Base-by-base conservation (phyloP, 495 filamentous ascomycete genomes). In the Pyrenopolyporus hunteri region DNA sequence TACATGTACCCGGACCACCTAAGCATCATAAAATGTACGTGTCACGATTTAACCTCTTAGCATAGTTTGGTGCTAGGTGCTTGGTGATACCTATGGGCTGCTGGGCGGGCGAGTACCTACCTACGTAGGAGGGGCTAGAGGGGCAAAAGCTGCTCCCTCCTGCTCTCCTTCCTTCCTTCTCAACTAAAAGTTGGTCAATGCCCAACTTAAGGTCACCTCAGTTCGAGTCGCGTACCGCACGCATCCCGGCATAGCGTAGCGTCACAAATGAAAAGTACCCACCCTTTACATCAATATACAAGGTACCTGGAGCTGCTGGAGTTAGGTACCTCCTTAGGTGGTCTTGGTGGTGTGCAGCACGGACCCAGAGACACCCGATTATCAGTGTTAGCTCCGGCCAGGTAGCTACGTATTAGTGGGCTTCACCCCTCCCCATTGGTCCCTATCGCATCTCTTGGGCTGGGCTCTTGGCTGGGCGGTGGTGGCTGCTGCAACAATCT, bases 321-420 rank as follows among this genome's bases (percentile, higher is more conserved):
- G n/a, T 29, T 23, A 13, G 37, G 10, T 42, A 23, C 7, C 37
- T 22, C 22, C 23, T 7, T 45, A 45, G 22, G 23, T 9, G 9
- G 20, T n/a, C n/a, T n/a, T n/a, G 36, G 37, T 57, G 47, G 54
- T 64, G 54, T 64, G 60, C 54, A 59, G 48, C 54, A 64, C 60
- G 58, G 47, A 64, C 52, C 17, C 49, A 64, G 33, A 64, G 61
- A 64, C 61, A 64, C 54, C 61, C 61, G 61, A 64, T 64, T 59
- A 64, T 64, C 61, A 59, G 51, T 64, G 47, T 63, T 64, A 64
- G 61, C 61, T 59, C 54, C 43, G 54, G 39, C 29, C 43, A 59
- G 23, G 62, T 65, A 65, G 49, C 36, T 59, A 59, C 49, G 44
- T 50, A 50, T 40, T 39, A 40, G 52, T 63, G 51, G 45, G 33